Conservation (phyloP, 139 green algal species). For the Coccomyxa sp. region DNA sequence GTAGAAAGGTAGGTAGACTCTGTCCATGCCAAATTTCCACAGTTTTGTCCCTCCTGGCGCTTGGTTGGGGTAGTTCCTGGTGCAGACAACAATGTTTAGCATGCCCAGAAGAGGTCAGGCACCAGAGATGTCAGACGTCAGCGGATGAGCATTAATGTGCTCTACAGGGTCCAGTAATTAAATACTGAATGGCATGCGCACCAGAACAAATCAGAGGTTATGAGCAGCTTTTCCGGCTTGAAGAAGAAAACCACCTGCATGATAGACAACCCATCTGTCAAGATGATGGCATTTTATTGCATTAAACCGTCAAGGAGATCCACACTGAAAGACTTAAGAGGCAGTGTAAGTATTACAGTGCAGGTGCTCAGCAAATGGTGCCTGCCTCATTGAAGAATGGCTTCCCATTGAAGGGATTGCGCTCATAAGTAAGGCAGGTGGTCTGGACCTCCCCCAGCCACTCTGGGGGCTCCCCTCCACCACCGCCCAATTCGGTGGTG, state of each 20-base stretch:
- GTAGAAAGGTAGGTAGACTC: slow-evolving; percentile 62
- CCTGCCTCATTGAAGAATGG: slow-evolving; percentile 65
- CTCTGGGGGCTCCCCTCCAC: slow-evolving; percentile 14
- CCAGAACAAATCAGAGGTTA: neutral
- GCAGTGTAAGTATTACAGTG: neutral
- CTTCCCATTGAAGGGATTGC: slow-evolving; percentile 38
- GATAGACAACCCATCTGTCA: neutral
- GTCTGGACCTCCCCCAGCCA: slow-evolving; percentile 45
- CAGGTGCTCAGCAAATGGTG: neutral
- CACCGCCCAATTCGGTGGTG: slow-evolving; percentile 15
- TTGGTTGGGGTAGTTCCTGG: slow-evolving; percentile 41
- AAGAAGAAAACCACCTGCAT: slow-evolving; percentile 19
- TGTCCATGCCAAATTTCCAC: slow-evolving; percentile 64
- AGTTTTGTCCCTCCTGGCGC: slow-evolving; percentile 25
- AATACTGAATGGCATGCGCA: neutral
- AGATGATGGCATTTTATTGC: neutral
- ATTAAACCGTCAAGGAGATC: neutral
- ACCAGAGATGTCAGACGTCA: neutral
- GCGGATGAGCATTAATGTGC: neutral
- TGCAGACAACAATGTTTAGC: slow-evolving; percentile 14
- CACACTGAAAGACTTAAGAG: neutral
- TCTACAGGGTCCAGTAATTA: too few relatives aligned
- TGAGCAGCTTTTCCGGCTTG: neutral
- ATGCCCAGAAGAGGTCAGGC: neutral
- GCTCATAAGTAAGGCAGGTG: slow-evolving; percentile 41